phyloP scores from a whole-genome alignment of 2,329 filamentous ascomycete species.

The Colletotrichum limetticola region DNA sequence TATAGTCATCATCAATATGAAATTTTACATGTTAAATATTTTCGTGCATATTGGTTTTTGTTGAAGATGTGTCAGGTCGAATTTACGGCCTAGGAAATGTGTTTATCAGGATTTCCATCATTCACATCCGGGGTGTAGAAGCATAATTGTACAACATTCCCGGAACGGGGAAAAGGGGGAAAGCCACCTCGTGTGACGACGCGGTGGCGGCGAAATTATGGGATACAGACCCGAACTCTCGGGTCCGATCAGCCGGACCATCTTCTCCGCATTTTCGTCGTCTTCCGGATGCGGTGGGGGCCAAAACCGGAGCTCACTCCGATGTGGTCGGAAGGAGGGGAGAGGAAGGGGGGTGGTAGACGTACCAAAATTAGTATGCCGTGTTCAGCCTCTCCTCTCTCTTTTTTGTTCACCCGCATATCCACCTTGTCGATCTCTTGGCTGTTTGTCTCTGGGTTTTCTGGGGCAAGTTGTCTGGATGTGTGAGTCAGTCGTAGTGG shows the following conservation, averaged over 20 bases:
- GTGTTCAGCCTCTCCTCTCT: neutral
- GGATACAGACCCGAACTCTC: neutral
- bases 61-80: neutral
- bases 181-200: neutral
- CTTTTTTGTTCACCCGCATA: neutral
- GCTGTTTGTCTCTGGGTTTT: neutral
- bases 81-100: too few relatives aligned
- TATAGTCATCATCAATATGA: neutral
- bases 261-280: neutral
- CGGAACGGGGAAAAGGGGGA: too few relatives aligned
- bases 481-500: too few relatives aligned
- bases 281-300: neutral
- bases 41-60: neutral
- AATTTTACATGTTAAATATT: neutral
- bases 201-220: neutral
- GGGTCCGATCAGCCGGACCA: neutral
- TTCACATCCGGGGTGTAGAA: too few relatives aligned
- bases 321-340: neutral
- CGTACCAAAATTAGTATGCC: neutral
- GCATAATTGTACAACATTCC: too few relatives aligned
- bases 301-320: neutral
- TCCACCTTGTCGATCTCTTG: neutral
- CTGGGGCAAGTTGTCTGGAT: neutral
- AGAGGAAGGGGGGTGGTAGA: neutral
- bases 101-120: too few relatives aligned